Percentiles rank a stretch among this genome's conserved stretches.
Evolutionary conservation across 129 eudicot species (phyloP).

Genomic region (Chrysanthemum makinoi): DNA sequence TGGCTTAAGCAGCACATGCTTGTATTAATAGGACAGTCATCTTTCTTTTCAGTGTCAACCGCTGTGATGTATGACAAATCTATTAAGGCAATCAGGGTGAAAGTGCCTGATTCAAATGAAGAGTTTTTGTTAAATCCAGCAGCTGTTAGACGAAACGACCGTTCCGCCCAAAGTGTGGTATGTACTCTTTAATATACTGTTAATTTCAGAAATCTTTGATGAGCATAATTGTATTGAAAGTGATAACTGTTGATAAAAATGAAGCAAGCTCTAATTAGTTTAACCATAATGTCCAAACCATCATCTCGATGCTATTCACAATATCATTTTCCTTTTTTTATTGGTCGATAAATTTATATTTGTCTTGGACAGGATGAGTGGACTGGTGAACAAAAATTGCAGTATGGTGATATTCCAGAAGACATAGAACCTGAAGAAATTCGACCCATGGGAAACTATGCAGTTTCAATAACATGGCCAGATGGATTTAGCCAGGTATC

Average conservation of each 20-base stretch:
- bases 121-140: slow-evolving; percentile 95
- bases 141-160: slow-evolving; percentile 94
- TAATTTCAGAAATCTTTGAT: background rate
- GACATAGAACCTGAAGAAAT: slow-evolving; percentile 97
- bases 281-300: background rate
- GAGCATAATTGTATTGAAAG: background rate
- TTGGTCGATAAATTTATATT: background rate
- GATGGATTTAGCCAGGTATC: slow-evolving; percentile 93
- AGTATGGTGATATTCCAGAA: slow-evolving; percentile 75
- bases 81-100: slow-evolving; percentile 87
- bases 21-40: too few relatives aligned
- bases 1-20: too few relatives aligned
- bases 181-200: slow-evolving; percentile 20
- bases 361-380: slow-evolving; percentile 68
- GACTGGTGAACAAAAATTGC: slow-evolving; percentile 92
- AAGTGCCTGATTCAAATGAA: slow-evolving; percentile 92
- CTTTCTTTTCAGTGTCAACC: slow-evolving; percentile 67
- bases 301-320: background rate
- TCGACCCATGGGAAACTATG: slow-evolving; percentile 98
- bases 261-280: background rate
- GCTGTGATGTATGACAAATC: slow-evolving; percentile 88
- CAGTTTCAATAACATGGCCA: slow-evolving; percentile 96
- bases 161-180: slow-evolving; percentile 99
- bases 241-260: background rate
- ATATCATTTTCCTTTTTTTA: slow-evolving; percentile 4